Conservation (phyloP, 2,329 filamentous ascomycete species). For the Alternaria sp. region DNA sequence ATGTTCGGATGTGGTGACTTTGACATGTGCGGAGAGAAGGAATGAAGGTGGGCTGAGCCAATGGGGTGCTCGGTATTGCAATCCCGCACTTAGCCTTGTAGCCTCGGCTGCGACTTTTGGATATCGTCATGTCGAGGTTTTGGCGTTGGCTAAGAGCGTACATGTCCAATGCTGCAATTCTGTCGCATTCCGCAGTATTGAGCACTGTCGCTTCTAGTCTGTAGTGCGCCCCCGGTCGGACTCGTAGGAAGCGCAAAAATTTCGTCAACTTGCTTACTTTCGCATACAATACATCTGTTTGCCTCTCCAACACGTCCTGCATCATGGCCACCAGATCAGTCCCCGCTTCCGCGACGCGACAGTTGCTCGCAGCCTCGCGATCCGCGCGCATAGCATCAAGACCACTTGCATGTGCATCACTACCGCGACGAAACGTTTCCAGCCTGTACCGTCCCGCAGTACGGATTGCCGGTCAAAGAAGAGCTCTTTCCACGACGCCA, state of each 20-base stretch:
- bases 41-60: conserved; percentile 13
- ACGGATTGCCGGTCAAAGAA: conserved; percentile 47
- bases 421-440: conserved; percentile 20
- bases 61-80: conserved; percentile 27
- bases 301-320: conserved; percentile 7
- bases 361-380: conserved; percentile 30
- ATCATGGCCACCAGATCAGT: conserved; percentile 44
- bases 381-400: conserved; percentile 23
- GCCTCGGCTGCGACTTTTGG: conserved; percentile 29
- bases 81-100: conserved; percentile 38
- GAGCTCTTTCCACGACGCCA: conserved; percentile 43
- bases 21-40: neutral
- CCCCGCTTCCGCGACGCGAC: conserved; percentile 35
- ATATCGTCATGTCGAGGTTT: conserved; percentile 25
- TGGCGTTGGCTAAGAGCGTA: conserved; percentile 17
- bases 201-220: neutral
- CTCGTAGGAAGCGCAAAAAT: neutral
- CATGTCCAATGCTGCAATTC: conserved; percentile 12
- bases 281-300: neutral
- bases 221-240: conserved; percentile 1
- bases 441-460: conserved; percentile 39
- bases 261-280: neutral
- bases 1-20: neutral
- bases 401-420: conserved; percentile 25
- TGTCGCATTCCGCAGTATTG: conserved; percentile 11